Base-by-base conservation (phyloP, 1,284 basidiomycete species). In the Ceratobasidium papillatum region DNA sequence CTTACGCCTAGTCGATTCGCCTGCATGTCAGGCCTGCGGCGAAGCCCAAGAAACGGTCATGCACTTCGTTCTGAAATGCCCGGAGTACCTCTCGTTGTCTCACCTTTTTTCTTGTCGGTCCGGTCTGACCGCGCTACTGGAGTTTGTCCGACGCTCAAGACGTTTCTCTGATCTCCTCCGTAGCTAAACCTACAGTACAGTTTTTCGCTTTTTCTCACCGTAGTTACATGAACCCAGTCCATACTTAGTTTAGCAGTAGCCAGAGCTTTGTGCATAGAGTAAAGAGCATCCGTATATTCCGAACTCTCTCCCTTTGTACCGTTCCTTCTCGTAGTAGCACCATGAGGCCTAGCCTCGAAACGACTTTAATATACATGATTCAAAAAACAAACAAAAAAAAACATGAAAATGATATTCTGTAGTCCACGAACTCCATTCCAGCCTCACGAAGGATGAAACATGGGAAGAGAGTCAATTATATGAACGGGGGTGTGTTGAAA, bases 1-100 rank as follows among this genome's bases (percentile, higher is more conserved):
- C 3, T 38, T 63, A 12, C 38, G 27, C 3, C 30, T 45, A 36
- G 61, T 45, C 36, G 61, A 63, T 34, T 25, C 61, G 30, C 19
- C 36, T 17, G 36, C 36, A 3, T 63, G 61, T n/a, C 19, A 41
- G 36, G 30, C 32, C 25, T 63, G 61, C 43, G 41, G 61, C n/a
- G 22, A 25, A 22, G 61, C 61, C 4, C 14, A 9, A 27, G 56
- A 59, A 19, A 9, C 56, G 32, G 56, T 59, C 32, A n/a, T 22
- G 36, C 56, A 59, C 36, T 59, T 63, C 43, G 25, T 63, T 2
- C 61, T 63, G 4, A 36, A 25, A 3, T 63, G 61, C 41, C 61
- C 38, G 36, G 22, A 43, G 14, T 63, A 25, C 27, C 27, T 47
- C 4, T 38, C 17, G 12, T 38, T 63, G 7, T 43, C 38, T 45